Conservation (phyloP, 2,329 filamentous ascomycete genomes). For the Coniochaeta sp. region DNA sequence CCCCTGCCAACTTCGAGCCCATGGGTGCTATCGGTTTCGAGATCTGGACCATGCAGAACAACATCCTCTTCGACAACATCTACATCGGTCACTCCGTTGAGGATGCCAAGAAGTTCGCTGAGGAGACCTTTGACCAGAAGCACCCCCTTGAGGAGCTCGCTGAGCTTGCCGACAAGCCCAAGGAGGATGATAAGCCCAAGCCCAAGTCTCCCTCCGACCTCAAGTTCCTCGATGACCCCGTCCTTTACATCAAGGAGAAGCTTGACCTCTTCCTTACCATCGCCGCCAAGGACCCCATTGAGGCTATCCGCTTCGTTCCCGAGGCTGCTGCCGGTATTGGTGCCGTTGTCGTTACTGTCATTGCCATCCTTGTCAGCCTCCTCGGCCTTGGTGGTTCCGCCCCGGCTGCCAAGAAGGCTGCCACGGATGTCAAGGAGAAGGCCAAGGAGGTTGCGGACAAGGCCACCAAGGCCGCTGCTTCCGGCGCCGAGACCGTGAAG, state of each 20-base stretch:
- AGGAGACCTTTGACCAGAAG: conserved; percentile 90
- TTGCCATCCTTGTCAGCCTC: conserved; percentile 63
- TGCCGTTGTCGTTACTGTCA: conserved; percentile 60
- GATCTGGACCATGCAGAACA: conserved; percentile 99
- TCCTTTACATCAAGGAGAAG: conserved; percentile 87
- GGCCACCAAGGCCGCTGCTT: conserved; percentile 50
- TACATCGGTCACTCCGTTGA: conserved; percentile 97
- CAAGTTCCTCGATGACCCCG: conserved; percentile 85
- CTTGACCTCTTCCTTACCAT: conserved; percentile 83
- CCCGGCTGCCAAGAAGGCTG: conserved; percentile 67
- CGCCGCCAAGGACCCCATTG: conserved; percentile 70
- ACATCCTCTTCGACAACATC: conserved; percentile 99
- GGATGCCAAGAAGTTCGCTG: conserved; percentile 82
- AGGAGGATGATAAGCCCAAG: conserved; percentile 50
- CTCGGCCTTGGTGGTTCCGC: conserved; percentile 58
- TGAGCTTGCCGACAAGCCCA: conserved; percentile 74
- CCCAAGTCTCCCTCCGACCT: conserved; percentile 69
- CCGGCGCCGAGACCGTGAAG: conserved; percentile 68
- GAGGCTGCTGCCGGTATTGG: conserved; percentile 80
- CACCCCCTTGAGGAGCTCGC: conserved; percentile 71
- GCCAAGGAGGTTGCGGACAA: conserved; percentile 72
- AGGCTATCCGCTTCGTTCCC: conserved; percentile 83
- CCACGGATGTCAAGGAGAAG: conserved; percentile 59
- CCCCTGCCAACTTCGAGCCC: conserved; percentile 90
- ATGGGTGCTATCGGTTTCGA: conserved; percentile 98